Evolutionary conservation across 768 basidiomycete species (phyloP), one percentile per base, ranked within the genome.

Genomic region (Gymnopilus junonius): DNA sequence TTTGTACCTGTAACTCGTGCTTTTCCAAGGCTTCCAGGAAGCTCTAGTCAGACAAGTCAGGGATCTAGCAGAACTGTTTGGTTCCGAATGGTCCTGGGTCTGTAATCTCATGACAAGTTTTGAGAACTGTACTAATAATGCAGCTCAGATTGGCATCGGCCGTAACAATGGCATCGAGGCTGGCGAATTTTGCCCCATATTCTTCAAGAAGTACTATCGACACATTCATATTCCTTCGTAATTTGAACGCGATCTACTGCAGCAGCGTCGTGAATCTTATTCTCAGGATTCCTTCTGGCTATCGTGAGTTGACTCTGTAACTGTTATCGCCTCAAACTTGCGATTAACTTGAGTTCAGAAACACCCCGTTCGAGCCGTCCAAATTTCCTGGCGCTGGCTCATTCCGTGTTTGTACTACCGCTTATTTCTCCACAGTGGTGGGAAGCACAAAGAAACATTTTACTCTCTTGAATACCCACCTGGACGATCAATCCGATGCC

Each of bases 101-200:
- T 55, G 80, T 67, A 17, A 15, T 2, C 27, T 25, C 10, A 17
- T 8, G n/a, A 39, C 12, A 12, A 23, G 50, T 21, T 20, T 10
- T 8, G 35, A 12, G 8, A 23, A n/a, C 10, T 40, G 15, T 39
- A 31, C 54, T 17, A n/a, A 17, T 14, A 12, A 27, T 23, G 10
- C 14, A 17, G 11, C 12, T 1, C 39, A 85, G 82, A 80, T 87
- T 21, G 88, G 87, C 1, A 86, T 88, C 0, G 88, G 87, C 0
- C 76, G 88, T n/a, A 82, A 87, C 58, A 85, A 90, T 66, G 88
- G 88, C 3, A 72, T 71, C 8, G 61, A 74, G 15, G 79, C 77
- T 1, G 88, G 88, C 32, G 88, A 90, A 70, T 88, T 85, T 70
- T 81, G 80, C 66, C 86, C 88, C 0, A 83, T 89, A 62, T 89